A percentile compares a stretch with the other conserved stretches of the same genome.
These are phyloP conservation scores for Termitomyces heimii DNA, from an alignment of 768 basidiomycete species.

Conservation along the genomic window DNA sequence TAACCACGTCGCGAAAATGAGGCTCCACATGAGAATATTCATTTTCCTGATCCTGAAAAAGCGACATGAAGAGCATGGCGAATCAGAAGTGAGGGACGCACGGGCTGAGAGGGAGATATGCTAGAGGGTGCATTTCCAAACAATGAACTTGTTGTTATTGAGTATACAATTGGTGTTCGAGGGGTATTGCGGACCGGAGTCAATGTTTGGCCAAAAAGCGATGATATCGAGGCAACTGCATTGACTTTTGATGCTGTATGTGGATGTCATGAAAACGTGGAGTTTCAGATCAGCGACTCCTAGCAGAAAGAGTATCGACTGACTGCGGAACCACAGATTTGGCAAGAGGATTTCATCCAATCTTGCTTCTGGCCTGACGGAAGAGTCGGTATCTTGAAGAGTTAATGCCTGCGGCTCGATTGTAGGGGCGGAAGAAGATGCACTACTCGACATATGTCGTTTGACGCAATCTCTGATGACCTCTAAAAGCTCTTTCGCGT, in stretches of 20 bases:
- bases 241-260: conserved; percentile 1
- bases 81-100: conserved; percentile 2
- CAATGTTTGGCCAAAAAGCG: conserved; percentile 23
- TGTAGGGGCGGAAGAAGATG: not conserved
- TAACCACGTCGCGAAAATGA: conserved; percentile 48
- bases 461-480: conserved; percentile 50
- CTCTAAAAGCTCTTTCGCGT: conserved; percentile 58
- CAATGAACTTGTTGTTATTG: conserved; percentile 35
- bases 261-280: not conserved
- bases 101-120: conserved; percentile 7
- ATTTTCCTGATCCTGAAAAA: not conserved
- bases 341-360: conserved; percentile 1
- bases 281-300: conserved; percentile 6
- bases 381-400: conserved; percentile 5
- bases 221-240: conserved; percentile 16
- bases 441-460: conserved; percentile 17
- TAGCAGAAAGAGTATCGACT: not conserved
- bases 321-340: conserved; percentile 26
- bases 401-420: not conserved
- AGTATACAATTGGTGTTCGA: conserved; percentile 15
- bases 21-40: conserved; percentile 8
- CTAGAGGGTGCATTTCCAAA: conserved; percentile 30
- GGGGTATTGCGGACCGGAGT: conserved; percentile 8
- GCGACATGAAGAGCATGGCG: not conserved
- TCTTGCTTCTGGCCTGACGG: conserved; percentile 3